Conservation (phyloP, 192 early-diverging fungal genomes). For the Chytriomyces confervae region DNA sequence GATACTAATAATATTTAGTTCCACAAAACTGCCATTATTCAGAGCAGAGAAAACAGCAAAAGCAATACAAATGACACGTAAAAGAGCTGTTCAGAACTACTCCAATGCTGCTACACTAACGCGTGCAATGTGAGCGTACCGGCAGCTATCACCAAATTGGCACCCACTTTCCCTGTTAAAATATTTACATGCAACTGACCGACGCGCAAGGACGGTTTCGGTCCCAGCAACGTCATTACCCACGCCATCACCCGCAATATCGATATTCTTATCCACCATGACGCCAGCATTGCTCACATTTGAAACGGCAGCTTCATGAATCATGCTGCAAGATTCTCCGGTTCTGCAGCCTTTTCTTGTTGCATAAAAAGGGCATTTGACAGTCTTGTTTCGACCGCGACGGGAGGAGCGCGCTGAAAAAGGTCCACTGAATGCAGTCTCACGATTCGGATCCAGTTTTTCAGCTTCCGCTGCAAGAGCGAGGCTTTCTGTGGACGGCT, state of each 20-base stretch:
- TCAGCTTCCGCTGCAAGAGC: not conserved
- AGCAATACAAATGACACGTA: too few relatives aligned
- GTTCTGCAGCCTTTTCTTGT: constrained; percentile 10
- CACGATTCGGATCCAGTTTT: not conserved
- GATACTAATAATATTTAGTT: too few relatives aligned
- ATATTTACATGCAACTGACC: not conserved
- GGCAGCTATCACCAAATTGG: constrained; percentile 23
- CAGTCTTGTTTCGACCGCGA: too few relatives aligned
- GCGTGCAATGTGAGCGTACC: constrained; percentile 6
- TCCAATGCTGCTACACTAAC: too few relatives aligned
- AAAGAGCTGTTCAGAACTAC: too few relatives aligned
- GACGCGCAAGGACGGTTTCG: not conserved
- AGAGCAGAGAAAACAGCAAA: too few relatives aligned
- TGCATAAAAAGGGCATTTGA: constrained; percentile 13
- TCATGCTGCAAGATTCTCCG: constrained; percentile 7
- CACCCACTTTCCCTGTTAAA: constrained; percentile 22
- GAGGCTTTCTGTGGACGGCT: not conserved
- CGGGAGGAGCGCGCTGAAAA: not conserved
- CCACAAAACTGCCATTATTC: too few relatives aligned
- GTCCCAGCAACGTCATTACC: not conserved
- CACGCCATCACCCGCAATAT: not conserved
- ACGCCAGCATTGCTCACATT: not conserved
- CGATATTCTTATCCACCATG: not conserved
- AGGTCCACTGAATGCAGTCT: not conserved
- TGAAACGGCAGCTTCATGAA: not conserved